Evolutionary conservation across 2,329 filamentous ascomycete species (phyloP), one percentile per base, ranked within the genome.

Genomic region (Microcera coccophila): DNA sequence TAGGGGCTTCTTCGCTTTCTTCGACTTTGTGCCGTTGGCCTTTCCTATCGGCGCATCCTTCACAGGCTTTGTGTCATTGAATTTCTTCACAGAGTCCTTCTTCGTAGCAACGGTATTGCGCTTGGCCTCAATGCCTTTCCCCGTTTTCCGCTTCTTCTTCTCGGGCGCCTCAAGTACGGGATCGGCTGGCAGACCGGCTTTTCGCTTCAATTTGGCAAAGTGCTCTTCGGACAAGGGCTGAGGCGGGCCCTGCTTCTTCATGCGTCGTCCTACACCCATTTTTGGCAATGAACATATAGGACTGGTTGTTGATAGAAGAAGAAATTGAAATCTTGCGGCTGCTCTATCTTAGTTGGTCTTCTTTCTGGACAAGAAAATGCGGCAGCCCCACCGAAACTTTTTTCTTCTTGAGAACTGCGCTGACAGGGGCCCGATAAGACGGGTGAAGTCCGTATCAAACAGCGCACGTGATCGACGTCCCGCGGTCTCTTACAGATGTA

Each of bases 211-310:
- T 62, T 84, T 89, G 38, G 83, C 82, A 58, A 85, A 83, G 60
- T 86, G 81, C 53, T 82, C 79, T 62, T 95, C 88, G 53, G 93
- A 88, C 53, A 96, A 78, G 52, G 85, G 77, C 60, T 85, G 80
- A 41, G 93, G 93, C 52, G 85, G 76, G 42, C 90, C 91, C 78
- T 97, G 93, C 72, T 96, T 96, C 68, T 90, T 87, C 84, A 96
- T 94, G 60, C 90, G 88, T 65, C 90, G 86, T 66, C 90, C 87
- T 49, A 82, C 80, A 74, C 89, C 90, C 90, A 95, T 95, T 61
- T n/a, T 65, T 81, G 63, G 33, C 33, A 63, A 53, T 44, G 50
- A 42, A 50, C 46, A 44, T 26, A 48, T 38, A 33, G 29, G 46
- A 40, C 44, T 34, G 38, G 38, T 39, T 42, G 28, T 39, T 41